phyloP scores from a whole-genome alignment of 805 yeast genomes.

The Cyberlindnera subsufficiens region DNA sequence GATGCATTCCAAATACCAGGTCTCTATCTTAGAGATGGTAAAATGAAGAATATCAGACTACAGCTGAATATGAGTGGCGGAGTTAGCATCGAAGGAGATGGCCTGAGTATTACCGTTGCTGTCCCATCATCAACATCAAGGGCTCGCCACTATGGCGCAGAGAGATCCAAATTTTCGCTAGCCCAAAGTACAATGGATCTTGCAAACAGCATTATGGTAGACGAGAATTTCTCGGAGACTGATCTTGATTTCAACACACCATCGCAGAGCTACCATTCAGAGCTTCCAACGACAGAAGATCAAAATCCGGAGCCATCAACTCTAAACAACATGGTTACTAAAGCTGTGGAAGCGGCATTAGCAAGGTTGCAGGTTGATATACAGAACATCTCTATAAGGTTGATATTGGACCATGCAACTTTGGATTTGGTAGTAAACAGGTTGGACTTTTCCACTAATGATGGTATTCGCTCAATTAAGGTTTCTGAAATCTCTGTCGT shows the following conservation, averaged over 20 bases:
- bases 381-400: constrained; percentile 37
- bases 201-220: constrained; percentile 44
- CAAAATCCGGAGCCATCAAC: constrained; percentile 26
- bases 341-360: constrained; percentile 62
- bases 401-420: constrained; percentile 41
- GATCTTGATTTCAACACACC: constrained; percentile 10
- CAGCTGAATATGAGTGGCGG: constrained; percentile 67
- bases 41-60: constrained; percentile 46
- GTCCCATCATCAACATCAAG: constrained; percentile 14
- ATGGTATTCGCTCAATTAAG: constrained; percentile 39
- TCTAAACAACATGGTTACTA: constrained; percentile 51
- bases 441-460: constrained; percentile 32
- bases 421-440: constrained; percentile 28
- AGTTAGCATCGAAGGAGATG: constrained; percentile 52
- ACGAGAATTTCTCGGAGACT: constrained; percentile 6
- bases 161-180: constrained; percentile 41
- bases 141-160: constrained; percentile 4
- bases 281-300: constrained; percentile 12
- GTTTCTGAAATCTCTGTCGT: constrained; percentile 35
- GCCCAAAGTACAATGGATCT: constrained; percentile 73
- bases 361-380: constrained; percentile 52
- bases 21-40: constrained; percentile 55
- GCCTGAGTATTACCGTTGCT: constrained; percentile 45
- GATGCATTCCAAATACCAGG: constrained; percentile 67
- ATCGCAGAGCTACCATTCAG: constrained; percentile 16